These are phyloP conservation scores for Oryza meridionalis DNA, from an alignment of 176 grass and related monocot species.

Conservation along the genomic window DNA sequence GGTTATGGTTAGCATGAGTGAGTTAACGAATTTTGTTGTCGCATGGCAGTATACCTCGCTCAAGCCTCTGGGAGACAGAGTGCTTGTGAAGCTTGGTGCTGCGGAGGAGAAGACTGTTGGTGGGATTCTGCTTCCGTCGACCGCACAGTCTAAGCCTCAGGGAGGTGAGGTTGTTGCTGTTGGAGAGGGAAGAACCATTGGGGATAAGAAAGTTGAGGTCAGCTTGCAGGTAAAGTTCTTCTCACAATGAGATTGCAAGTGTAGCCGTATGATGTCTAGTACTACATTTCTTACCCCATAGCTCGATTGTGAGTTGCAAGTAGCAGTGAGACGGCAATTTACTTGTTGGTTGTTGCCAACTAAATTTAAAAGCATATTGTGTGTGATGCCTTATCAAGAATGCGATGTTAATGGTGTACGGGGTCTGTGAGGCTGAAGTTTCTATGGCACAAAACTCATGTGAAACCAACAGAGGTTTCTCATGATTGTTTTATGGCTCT, in stretches of 20 bases:
- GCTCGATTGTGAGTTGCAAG: not conserved
- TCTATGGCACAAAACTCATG: not conserved
- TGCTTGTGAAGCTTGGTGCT: slow-evolving; percentile 76
- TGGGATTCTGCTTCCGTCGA: slow-evolving; percentile 82
- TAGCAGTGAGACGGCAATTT: not conserved
- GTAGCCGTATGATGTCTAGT: not conserved
- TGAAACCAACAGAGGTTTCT: not conserved
- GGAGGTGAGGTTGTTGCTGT: slow-evolving; percentile 79
- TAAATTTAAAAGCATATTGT: not conserved
- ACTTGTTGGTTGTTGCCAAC: not conserved
- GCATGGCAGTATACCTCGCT: slow-evolving; percentile 74
- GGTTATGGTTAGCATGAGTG: not conserved
- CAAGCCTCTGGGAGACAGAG: slow-evolving; percentile 78
- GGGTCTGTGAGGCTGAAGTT: not conserved
- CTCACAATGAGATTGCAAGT: not conserved
- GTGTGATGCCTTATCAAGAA: not conserved
- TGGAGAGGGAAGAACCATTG: slow-evolving; percentile 72
- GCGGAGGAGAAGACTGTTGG: slow-evolving; percentile 79
- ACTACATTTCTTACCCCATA: not conserved
- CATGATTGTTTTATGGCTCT: not conserved
- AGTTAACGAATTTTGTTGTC: not conserved
- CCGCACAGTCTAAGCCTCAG: slow-evolving; percentile 74
- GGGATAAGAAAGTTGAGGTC: slow-evolving; percentile 72
- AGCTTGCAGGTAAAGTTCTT: slow-evolving; percentile 56
- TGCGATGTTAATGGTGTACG: not conserved